A percentile compares a stretch with the other conserved stretches of the same genome.
These are phyloP conservation scores for Emericellopsis terricola DNA, from an alignment of 495 filamentous ascomycete genomes.

Conservation along the genomic window DNA sequence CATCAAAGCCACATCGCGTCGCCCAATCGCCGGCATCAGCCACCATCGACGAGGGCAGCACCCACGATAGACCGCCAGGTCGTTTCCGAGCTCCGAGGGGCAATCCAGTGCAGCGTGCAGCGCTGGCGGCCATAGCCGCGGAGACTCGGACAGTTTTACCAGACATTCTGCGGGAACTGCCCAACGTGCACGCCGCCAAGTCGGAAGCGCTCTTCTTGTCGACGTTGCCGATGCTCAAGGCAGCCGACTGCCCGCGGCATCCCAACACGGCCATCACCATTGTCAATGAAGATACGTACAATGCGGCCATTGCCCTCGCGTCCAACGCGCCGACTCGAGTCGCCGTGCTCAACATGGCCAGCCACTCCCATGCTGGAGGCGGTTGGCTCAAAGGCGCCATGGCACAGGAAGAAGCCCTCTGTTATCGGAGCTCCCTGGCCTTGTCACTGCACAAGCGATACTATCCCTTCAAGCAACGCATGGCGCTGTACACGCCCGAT, in stretches of 20 bases:
- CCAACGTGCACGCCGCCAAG: constrained; percentile 4
- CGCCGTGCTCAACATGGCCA: constrained; percentile 45
- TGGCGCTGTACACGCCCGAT: constrained; percentile 36
- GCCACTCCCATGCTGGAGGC: constrained; percentile 29
- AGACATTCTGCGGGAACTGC: constrained; percentile 6
- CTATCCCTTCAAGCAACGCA: constrained; percentile 29
- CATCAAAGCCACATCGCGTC: background rate
- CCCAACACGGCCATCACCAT: constrained; percentile 1
- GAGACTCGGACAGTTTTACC: constrained; percentile 9
- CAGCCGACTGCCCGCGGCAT: constrained; percentile 6
- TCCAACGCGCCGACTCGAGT: constrained; percentile 12
- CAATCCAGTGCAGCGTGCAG: background rate
- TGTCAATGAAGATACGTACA: constrained; percentile 3
- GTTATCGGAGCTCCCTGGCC: constrained; percentile 40
- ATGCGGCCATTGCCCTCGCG: constrained; percentile 3
- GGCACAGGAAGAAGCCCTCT: constrained; percentile 51
- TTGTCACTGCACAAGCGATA: constrained; percentile 25
- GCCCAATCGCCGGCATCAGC: background rate
- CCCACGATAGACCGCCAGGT: background rate
- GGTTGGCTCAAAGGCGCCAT: constrained; percentile 34
- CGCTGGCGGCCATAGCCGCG: constrained; percentile 4
- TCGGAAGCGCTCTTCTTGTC: constrained; percentile 4
- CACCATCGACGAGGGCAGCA: background rate
- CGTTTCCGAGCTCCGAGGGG: background rate
- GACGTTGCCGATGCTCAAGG: constrained; percentile 5